Conservation (phyloP, 176 grass and related monocot genomes). For the Zea luxurians region DNA sequence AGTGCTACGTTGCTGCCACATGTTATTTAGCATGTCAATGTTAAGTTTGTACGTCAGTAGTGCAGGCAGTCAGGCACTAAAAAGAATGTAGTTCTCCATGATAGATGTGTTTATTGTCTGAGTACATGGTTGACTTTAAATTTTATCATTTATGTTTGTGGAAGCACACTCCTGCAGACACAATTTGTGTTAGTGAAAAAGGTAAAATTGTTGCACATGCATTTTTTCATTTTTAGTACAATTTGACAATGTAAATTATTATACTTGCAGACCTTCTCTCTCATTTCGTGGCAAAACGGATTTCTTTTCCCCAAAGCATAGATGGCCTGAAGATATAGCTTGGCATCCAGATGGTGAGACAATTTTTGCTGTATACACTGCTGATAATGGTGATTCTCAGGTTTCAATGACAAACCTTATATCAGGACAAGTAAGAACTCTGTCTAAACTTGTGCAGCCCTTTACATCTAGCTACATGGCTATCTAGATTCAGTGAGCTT, state of each 20-base stretch:
- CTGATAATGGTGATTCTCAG: conserved; percentile 78
- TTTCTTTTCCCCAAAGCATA: conserved; percentile 88
- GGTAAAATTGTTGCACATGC: background rate
- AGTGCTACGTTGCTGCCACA: background rate
- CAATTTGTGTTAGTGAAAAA: background rate
- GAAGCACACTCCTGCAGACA: background rate
- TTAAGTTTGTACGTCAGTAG: background rate
- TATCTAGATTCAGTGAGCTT: background rate
- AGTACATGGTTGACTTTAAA: background rate
- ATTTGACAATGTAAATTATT: conserved; percentile 39
- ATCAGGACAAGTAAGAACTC: conserved; percentile 78
- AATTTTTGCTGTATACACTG: conserved; percentile 89
- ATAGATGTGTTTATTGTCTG: conserved; percentile 6
- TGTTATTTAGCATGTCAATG: background rate
- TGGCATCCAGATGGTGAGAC: conserved; percentile 87
- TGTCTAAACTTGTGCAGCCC: conserved; percentile 16
- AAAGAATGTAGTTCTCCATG: background rate
- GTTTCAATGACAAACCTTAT: conserved; percentile 89
- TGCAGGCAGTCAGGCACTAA: background rate
- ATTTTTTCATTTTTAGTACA: conserved; percentile 15
- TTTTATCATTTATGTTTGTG: conserved; percentile 19
- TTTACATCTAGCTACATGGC: conserved; percentile 33
- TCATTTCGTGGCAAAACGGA: conserved; percentile 74
- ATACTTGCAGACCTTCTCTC: conserved; percentile 54
- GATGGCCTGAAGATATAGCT: conserved; percentile 95